A percentile compares a stretch with the other conserved stretches of the same genome.
These are phyloP conservation scores for Tillandsia fasciculata DNA, from an alignment of 176 grass and related monocot genomes.

Conservation along the genomic window DNA sequence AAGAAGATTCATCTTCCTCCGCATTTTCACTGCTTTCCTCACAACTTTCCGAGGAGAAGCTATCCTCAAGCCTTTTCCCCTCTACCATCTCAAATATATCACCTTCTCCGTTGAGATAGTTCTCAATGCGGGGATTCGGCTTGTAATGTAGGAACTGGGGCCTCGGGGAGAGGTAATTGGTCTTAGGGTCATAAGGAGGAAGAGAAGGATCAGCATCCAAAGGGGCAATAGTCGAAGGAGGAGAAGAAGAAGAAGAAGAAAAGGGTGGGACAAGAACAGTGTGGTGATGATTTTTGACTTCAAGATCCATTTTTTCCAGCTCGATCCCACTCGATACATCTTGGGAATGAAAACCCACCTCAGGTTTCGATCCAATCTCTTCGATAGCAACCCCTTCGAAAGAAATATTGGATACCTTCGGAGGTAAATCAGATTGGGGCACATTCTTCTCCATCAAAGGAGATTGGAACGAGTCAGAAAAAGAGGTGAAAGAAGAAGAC, in stretches of 20 bases:
- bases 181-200: conserved; percentile 73
- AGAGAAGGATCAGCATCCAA: conserved; percentile 8
- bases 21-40: conserved; percentile 12
- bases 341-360: not conserved
- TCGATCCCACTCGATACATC: conserved; percentile 6
- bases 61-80: conserved; percentile 39
- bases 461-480: conserved; percentile 14
- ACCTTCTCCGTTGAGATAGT: conserved; percentile 10
- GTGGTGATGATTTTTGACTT: not conserved
- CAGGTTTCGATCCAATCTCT: conserved; percentile 2
- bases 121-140: conserved; percentile 51
- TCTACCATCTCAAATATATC: conserved; percentile 7
- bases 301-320: not conserved
- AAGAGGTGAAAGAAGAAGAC: conserved; percentile 17
- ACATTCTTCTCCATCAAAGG: conserved; percentile 14
- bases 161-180: conserved; percentile 79
- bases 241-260: not conserved
- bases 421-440: not conserved
- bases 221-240: not conserved
- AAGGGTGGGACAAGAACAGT: conserved; percentile 1
- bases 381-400: not conserved
- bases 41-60: conserved; percentile 49
- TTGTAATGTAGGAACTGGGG: conserved; percentile 80
- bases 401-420: not conserved
- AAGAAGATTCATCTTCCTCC: conserved; percentile 23